phyloP scores from a whole-genome alignment of 164 flowering plant genomes.

The Chloranthus sessilifolius region DNA sequence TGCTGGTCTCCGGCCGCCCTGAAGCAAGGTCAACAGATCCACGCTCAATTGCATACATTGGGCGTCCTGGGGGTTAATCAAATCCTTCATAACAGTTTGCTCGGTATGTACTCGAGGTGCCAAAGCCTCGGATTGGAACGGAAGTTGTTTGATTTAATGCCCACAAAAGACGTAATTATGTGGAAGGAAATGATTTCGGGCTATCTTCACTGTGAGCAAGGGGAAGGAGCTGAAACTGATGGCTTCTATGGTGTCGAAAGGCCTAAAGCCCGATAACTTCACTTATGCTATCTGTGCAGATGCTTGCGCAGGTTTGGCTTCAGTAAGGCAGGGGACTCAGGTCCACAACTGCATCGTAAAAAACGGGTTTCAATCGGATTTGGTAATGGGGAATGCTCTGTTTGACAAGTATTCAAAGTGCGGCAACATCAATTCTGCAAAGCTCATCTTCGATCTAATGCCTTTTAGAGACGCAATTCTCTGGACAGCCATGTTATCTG shows the following conservation, averaged over 20 bases:
- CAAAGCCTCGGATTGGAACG: background rate
- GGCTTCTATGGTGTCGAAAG: constrained; percentile 13
- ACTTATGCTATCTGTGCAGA: constrained; percentile 15
- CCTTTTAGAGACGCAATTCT: constrained; percentile 15
- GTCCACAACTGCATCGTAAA: constrained; percentile 17
- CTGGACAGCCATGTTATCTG: constrained; percentile 22
- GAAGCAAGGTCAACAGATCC: constrained; percentile 17
- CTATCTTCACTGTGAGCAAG: constrained; percentile 13
- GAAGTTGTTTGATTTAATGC: constrained; percentile 13
- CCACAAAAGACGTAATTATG: constrained; percentile 4
- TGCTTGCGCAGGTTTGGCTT: constrained; percentile 19
- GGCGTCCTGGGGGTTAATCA: constrained; percentile 8
- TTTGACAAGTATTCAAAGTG: constrained; percentile 25
- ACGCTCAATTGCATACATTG: constrained; percentile 11
- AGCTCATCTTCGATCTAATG: constrained; percentile 13
- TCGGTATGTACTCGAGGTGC: constrained; percentile 17
- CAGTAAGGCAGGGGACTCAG: constrained; percentile 18
- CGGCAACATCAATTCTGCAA: constrained; percentile 18
- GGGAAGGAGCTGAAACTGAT: constrained; percentile 14
- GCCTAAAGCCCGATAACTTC: constrained; percentile 19
- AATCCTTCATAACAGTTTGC: constrained; percentile 16
- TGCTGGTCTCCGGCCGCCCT: constrained; percentile 16
- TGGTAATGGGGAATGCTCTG: constrained; percentile 16
- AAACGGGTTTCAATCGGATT: constrained; percentile 18
- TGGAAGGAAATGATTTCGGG: constrained; percentile 26